Percentiles rank a stretch among this genome's conserved stretches.
Evolutionary conservation across 257 asterid genomes (phyloP).

Genomic region (Gardenia jasminoides): DNA sequence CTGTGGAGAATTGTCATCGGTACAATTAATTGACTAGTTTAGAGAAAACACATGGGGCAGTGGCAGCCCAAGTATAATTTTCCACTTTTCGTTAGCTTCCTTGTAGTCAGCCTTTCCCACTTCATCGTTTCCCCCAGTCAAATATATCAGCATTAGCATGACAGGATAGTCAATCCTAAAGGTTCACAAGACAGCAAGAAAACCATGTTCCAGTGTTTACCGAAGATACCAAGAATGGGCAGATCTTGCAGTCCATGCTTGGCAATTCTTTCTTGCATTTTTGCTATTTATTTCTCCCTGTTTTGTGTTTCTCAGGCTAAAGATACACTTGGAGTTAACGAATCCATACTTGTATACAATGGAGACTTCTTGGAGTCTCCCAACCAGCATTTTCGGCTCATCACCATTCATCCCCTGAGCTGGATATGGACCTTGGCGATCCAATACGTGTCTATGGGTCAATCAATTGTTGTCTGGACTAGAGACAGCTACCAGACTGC

Average conservation of each 20-base stretch:
- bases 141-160: no score
- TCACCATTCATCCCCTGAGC: not conserved
- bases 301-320: not conserved
- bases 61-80: no score
- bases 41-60: no score
- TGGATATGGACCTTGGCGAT: not conserved
- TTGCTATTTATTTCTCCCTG: not conserved
- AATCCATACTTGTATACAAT: not conserved
- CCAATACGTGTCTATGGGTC: not conserved
- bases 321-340: not conserved
- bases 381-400: not conserved
- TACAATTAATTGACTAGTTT: no score
- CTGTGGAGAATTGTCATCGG: no score
- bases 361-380: constrained; percentile 1
- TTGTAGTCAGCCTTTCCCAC: no score
- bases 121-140: no score
- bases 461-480: not conserved
- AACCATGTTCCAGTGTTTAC: not conserved
- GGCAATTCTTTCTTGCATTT: not conserved
- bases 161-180: no score
- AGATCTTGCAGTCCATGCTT: not conserved
- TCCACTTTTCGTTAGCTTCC: no score
- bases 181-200: no score
- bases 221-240: not conserved
- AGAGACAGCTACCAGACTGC: not conserved